A percentile compares a stretch with the other conserved stretches of the same genome.
These are phyloP conservation scores for Botrytis paeoniae DNA, from an alignment of 2,329 filamentous ascomycete genomes.

Conservation along the genomic window DNA sequence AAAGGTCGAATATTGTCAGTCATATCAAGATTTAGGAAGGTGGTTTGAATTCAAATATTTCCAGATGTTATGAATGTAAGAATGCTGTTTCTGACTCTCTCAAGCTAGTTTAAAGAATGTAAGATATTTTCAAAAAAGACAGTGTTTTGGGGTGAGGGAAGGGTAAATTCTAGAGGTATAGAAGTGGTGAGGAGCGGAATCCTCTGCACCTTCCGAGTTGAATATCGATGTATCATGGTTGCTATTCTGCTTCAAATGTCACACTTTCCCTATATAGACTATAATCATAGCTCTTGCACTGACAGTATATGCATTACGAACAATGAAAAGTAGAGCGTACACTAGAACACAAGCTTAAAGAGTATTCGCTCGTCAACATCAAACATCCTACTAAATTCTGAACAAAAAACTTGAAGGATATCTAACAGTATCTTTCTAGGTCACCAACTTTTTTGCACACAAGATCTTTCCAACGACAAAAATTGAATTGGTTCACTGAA, in stretches of 20 bases:
- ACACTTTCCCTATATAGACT: not conserved
- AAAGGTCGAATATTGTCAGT: not conserved
- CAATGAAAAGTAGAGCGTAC: too few relatives aligned
- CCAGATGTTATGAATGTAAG: not conserved
- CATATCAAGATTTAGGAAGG: not conserved
- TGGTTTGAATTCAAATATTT: not conserved
- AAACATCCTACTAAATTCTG: not conserved
- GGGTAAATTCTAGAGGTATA: not conserved
- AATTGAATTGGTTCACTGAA: not conserved
- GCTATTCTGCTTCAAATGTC: constrained; percentile 15
- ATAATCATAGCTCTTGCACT: not conserved
- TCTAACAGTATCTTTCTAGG: too few relatives aligned
- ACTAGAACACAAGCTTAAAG: not conserved
- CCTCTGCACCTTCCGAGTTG: not conserved
- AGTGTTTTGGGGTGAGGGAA: not conserved
- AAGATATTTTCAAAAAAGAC: constrained; percentile 27
- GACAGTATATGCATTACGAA: not conserved
- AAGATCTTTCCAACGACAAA: not conserved
- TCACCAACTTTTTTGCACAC: too few relatives aligned
- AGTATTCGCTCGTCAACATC: not conserved
- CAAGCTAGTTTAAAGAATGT: not conserved
- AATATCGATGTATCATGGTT: not conserved
- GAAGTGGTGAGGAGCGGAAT: too few relatives aligned
- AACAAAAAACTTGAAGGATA: too few relatives aligned
- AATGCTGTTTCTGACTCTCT: not conserved